Evolutionary conservation across 2,329 filamentous ascomycete genomes (phyloP), one percentile per base, ranked within the genome.

Genomic region (Neoascochyta sp.): DNA sequence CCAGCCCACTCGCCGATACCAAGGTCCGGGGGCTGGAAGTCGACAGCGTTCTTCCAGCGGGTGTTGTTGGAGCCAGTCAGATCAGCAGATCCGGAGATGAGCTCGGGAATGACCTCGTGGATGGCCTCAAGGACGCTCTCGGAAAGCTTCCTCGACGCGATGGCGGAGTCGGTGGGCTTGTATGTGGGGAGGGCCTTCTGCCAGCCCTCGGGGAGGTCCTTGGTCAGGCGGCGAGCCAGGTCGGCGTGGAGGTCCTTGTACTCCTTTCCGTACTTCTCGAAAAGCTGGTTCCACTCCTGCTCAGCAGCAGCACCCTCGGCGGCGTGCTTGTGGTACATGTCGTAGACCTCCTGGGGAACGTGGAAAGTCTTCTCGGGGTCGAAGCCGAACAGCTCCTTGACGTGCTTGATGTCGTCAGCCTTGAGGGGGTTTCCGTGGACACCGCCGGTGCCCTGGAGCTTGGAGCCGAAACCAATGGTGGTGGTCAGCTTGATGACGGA

Each of bases 11-110:
- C 81, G 62, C 92, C 92, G 54, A 98, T 84, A 45, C 84, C 83
- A 45, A 79, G 82, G 57, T 78, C 74, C 38, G 87, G 86, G 45
- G 89, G 86, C 76, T 98, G 92, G 82, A 98, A 96, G 75, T 98
- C 92, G 50, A 90, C 80, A 34, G 92, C 90, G 32, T 80, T 78
- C 84, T 96, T 98, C 88, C 89, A 95, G 65, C 89, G 82, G 52
- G 92, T 98, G 74, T 96, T 83, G 80, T 98, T 98, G 64, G 92
- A 96, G 63, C 87, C 87, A 64, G 92, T 98, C 76, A 98, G 69
- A 76, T 98, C 92, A 54, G 92, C 92, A 47, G 92, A 98, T 57
- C 92, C 92, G 65, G 90, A 94, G 41, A 98, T 69, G 36, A 98
- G 81, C 70, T 96, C 92, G 49, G 92, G 92, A 32, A 98, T 63